Evolutionary conservation across 1,284 basidiomycete species (phyloP).

Genomic region (Austroboletus novae-zelandiae): DNA sequence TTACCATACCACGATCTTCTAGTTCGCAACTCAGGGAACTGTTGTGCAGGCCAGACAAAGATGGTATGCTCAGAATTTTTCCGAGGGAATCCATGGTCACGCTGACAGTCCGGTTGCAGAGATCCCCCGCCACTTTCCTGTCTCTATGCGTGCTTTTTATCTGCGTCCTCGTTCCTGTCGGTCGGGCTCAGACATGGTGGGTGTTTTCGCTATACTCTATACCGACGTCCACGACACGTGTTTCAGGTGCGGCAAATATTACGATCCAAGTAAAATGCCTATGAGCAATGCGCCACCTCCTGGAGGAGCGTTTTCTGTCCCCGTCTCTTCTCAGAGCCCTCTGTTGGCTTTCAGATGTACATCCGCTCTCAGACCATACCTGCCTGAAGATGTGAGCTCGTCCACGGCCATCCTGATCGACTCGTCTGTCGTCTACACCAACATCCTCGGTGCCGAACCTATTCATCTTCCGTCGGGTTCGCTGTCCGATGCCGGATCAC

Average conservation of each 20-base stretch:
- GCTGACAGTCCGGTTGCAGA: too few species aligned
- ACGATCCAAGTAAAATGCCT: slow-evolving; percentile 24
- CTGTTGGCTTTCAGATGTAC: slow-evolving; percentile 29
- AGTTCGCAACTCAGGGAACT: neutral
- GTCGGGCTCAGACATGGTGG: slow-evolving; percentile 34
- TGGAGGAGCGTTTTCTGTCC: slow-evolving; percentile 22
- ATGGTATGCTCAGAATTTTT: slow-evolving; percentile 4
- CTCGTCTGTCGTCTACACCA: slow-evolving; percentile 23
- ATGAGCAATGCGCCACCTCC: slow-evolving; percentile 22
- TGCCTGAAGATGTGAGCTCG: slow-evolving; percentile 26
- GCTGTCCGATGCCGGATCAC: slow-evolving; percentile 19
- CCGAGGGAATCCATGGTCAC: neutral
- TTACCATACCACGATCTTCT: slow-evolving; percentile 2
- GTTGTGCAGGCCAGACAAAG: neutral
- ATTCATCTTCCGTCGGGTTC: slow-evolving; percentile 26
- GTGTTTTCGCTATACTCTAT: slow-evolving; percentile 6
- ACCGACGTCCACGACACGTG: neutral
- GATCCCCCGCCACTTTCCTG: too few species aligned
- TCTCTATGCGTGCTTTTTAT: slow-evolving; percentile 13
- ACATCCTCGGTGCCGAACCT: slow-evolving; percentile 20
- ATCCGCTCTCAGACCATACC: slow-evolving; percentile 29
- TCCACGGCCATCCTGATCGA: slow-evolving; percentile 27
- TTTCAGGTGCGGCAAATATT: slow-evolving; percentile 31
- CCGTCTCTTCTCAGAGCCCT: slow-evolving; percentile 19
- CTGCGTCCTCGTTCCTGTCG: slow-evolving; percentile 17